phyloP scores from a whole-genome alignment of 2,329 filamentous ascomycete species.

The Basipetospora chlamydospora region DNA sequence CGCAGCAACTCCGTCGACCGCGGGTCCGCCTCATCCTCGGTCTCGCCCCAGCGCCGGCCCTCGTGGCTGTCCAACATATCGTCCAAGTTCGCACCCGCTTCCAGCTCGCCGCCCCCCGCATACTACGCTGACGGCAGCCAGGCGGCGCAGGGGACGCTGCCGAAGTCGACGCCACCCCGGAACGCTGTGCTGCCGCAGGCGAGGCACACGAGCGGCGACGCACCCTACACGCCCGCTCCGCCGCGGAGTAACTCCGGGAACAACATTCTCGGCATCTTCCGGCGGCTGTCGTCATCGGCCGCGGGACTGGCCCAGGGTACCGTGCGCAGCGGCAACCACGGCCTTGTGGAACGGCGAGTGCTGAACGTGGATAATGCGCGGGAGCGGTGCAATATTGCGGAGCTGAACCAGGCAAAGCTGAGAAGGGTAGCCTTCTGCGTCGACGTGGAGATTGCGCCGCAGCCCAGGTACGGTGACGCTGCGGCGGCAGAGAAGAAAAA shows the following conservation, averaged over 20 bases:
- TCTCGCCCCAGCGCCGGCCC: constrained; percentile 36
- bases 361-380: constrained; percentile 75
- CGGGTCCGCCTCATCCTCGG: constrained; percentile 10
- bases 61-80: constrained; percentile 93
- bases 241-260: constrained; percentile 54
- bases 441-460: constrained; percentile 88
- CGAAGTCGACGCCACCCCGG: constrained; percentile 19
- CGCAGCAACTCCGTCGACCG: constrained; percentile 3
- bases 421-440: constrained; percentile 89
- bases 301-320: constrained; percentile 30
- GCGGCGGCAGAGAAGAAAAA: background rate
- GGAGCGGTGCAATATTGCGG: constrained; percentile 63
- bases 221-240: constrained; percentile 59
- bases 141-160: background rate
- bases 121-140: constrained; percentile 7
- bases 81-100: constrained; percentile 62
- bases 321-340: constrained; percentile 45
- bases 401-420: constrained; percentile 68
- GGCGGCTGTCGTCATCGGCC: constrained; percentile 61
- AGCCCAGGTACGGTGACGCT: constrained; percentile 60
- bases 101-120: constrained; percentile 21
- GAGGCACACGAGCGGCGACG: constrained; percentile 39
- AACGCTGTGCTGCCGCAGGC: constrained; percentile 47
- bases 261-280: constrained; percentile 68
- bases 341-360: constrained; percentile 63